Percentiles rank a stretch among this genome's conserved stretches.
Conservation (phyloP, 2,329 filamentous ascomycete genomes). For the Cyanodermella asteris region DNA sequence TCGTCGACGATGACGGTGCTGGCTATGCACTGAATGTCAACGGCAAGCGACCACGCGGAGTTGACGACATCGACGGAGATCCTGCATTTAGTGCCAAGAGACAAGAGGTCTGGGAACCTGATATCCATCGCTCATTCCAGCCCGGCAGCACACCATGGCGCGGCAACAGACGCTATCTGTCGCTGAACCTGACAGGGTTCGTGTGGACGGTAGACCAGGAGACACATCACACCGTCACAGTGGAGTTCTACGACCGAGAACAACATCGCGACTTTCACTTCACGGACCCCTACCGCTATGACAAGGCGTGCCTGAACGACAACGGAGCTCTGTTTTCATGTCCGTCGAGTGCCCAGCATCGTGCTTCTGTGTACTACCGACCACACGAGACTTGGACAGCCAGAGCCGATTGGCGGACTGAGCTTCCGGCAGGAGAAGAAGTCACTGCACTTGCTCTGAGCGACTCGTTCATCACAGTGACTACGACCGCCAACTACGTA, state of each 20-base stretch:
- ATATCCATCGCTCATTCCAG: slow-evolving; percentile 70
- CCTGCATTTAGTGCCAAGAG: slow-evolving; percentile 29
- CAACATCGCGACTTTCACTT: slow-evolving; percentile 90
- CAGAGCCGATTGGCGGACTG: slow-evolving; percentile 71
- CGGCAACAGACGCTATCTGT: slow-evolving; percentile 81
- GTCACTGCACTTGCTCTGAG: slow-evolving; percentile 77
- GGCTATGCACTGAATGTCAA: slow-evolving; percentile 55
- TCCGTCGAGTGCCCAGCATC: slow-evolving; percentile 41
- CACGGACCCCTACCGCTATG: slow-evolving; percentile 85
- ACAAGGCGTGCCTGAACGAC: slow-evolving; percentile 81
- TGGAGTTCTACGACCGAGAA: slow-evolving; percentile 93
- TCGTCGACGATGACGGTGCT: slow-evolving; percentile 85
- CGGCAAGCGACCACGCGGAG: slow-evolving; percentile 38
- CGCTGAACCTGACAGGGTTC: slow-evolving; percentile 78
- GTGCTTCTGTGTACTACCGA: slow-evolving; percentile 79
- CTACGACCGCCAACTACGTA: slow-evolving; percentile 70
- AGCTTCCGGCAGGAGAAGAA: slow-evolving; percentile 68
- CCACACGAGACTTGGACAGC: slow-evolving; percentile 95
- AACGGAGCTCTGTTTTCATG: slow-evolving; percentile 72
- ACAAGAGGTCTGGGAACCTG: slow-evolving; percentile 32
- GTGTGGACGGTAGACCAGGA: slow-evolving; percentile 97
- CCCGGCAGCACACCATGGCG: slow-evolving; percentile 90
- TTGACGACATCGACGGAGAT: slow-evolving; percentile 23
- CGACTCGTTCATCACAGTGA: slow-evolving; percentile 75
- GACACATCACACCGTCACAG: slow-evolving; percentile 76